Evolutionary conservation across 2,329 filamentous ascomycete genomes (phyloP).

Genomic region (Shiraia bambusicola): DNA sequence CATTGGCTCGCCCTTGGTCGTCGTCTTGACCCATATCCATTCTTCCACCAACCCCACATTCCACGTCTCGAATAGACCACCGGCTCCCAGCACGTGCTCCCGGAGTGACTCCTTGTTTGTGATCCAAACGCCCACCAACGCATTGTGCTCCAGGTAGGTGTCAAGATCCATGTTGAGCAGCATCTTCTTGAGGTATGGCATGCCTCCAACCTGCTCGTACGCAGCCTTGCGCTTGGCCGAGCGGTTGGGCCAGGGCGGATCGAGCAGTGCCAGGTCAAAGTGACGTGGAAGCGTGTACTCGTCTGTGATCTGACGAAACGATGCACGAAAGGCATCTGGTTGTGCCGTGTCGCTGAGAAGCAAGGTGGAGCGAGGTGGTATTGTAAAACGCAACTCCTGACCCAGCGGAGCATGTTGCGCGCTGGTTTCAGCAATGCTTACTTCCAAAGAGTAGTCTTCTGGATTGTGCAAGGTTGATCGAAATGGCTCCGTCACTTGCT

Average conservation of each 20-base stretch:
- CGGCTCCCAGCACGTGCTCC: conserved; percentile 55
- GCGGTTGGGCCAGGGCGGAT: conserved; percentile 80
- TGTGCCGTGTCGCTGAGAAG: conserved; percentile 52
- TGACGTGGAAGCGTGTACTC: conserved; percentile 46
- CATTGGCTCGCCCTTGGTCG: conserved; percentile 64
- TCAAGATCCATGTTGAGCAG: conserved; percentile 52
- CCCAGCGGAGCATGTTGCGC: conserved; percentile 6
- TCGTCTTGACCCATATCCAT: conserved; percentile 80
- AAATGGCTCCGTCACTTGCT: conserved; percentile 25
- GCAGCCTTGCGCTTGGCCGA: conserved; percentile 65
- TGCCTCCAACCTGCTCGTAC: conserved; percentile 49
- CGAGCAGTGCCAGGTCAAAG: conserved; percentile 70
- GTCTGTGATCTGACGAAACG: conserved; percentile 41
- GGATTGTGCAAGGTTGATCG: conserved; percentile 35
- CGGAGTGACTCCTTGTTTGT: conserved; percentile 68
- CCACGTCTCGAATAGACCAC: conserved; percentile 67
- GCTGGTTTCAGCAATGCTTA: conserved; percentile 22
- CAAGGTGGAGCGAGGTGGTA: conserved; percentile 54
- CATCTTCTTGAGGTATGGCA: conserved; percentile 50
- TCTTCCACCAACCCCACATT: conserved; percentile 66
- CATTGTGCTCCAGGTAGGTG: conserved; percentile 36
- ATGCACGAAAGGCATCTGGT: conserved; percentile 39
- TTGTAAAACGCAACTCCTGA: conserved; percentile 38
- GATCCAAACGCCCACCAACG: conserved; percentile 70
- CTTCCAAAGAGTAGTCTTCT: conserved; percentile 21